phyloP scores from a whole-genome alignment of 495 filamentous ascomycete species.

The Monascus purpureus region DNA sequence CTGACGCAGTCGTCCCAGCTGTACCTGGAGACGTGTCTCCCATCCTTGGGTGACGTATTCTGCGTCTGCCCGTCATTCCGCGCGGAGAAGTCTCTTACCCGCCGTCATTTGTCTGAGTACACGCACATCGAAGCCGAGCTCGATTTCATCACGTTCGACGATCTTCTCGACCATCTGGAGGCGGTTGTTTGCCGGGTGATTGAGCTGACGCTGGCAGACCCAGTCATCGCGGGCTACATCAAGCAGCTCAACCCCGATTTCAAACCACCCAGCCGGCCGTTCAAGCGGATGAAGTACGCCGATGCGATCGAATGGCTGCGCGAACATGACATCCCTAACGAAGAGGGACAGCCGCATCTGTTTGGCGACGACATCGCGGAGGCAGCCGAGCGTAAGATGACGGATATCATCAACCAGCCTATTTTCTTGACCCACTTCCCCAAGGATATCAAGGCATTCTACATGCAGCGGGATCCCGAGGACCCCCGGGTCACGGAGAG shows the following conservation, averaged over 20 bases:
- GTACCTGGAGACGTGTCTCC: slow-evolving; percentile 91
- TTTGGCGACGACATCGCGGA: slow-evolving; percentile 99
- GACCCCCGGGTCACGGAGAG: slow-evolving; percentile 90
- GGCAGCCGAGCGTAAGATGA: slow-evolving; percentile 94
- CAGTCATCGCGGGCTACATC: slow-evolving; percentile 51
- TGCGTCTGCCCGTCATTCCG: slow-evolving; percentile 98
- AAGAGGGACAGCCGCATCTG: slow-evolving; percentile 74
- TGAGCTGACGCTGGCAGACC: slow-evolving; percentile 57
- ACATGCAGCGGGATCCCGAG: slow-evolving; percentile 84
- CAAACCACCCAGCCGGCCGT: slow-evolving; percentile 69
- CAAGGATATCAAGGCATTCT: slow-evolving; percentile 95
- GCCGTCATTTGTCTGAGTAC: slow-evolving; percentile 91
- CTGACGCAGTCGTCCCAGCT: slow-evolving; percentile 96
- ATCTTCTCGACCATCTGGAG: slow-evolving; percentile 86
- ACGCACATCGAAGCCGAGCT: slow-evolving; percentile 95
- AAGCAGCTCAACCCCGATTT: slow-evolving; percentile 81
- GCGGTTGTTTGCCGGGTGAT: slow-evolving; percentile 79
- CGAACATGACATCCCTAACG: slow-evolving; percentile 79
- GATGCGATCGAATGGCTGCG: slow-evolving; percentile 91
- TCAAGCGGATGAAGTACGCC: slow-evolving; percentile 86
- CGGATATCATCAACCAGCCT: slow-evolving; percentile 83
- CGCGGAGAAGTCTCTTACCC: slow-evolving; percentile 87
- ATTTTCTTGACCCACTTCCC: slow-evolving; percentile 98
- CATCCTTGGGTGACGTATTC: slow-evolving; percentile 85
- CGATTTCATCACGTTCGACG: slow-evolving; percentile 88